Evolutionary conservation across 2,329 filamentous ascomycete genomes (phyloP).

Genomic region (Alternaria ethzedia): DNA sequence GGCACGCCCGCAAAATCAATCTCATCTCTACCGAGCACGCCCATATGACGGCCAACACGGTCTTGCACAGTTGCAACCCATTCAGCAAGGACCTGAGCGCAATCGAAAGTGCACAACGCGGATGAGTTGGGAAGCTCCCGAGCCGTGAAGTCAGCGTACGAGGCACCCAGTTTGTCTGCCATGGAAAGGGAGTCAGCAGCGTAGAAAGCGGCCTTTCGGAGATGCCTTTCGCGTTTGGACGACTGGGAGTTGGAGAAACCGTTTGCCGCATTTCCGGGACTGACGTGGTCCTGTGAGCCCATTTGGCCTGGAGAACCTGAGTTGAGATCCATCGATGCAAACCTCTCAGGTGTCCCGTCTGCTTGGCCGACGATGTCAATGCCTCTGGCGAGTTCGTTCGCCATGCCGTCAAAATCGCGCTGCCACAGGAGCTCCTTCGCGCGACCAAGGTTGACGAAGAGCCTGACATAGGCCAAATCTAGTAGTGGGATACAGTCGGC

Average conservation of each 20-base stretch:
- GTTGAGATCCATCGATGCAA: conserved; percentile 41
- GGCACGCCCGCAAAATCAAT: conserved; percentile 82
- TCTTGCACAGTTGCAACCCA: conserved; percentile 95
- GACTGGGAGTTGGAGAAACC: conserved; percentile 53
- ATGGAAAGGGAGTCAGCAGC: conserved; percentile 90
- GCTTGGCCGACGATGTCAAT: conserved; percentile 76
- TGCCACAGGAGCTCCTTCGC: conserved; percentile 96
- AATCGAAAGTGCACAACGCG: conserved; percentile 92
- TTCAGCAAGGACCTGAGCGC: conserved; percentile 89
- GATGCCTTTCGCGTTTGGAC: conserved; percentile 80
- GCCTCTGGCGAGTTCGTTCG: conserved; percentile 81
- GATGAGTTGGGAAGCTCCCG: conserved; percentile 88
- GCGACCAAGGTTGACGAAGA: conserved; percentile 91
- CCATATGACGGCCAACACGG: conserved; percentile 86
- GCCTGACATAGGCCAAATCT: conserved; percentile 87
- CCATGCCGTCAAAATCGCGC: conserved; percentile 89
- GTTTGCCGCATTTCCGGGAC: conserved; percentile 42
- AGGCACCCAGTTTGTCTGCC: conserved; percentile 84
- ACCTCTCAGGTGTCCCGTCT: conserved; percentile 64
- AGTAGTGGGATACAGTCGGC: conserved; percentile 90
- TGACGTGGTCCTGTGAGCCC: conserved; percentile 33
- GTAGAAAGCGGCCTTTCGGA: conserved; percentile 94
- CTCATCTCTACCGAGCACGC: conserved; percentile 82
- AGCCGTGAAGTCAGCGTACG: conserved; percentile 82
- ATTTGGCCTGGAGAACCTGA: conserved; percentile 33